phyloP scores from a whole-genome alignment of 495 filamentous ascomycete species.

The Aspergillus olivimuriae region DNA sequence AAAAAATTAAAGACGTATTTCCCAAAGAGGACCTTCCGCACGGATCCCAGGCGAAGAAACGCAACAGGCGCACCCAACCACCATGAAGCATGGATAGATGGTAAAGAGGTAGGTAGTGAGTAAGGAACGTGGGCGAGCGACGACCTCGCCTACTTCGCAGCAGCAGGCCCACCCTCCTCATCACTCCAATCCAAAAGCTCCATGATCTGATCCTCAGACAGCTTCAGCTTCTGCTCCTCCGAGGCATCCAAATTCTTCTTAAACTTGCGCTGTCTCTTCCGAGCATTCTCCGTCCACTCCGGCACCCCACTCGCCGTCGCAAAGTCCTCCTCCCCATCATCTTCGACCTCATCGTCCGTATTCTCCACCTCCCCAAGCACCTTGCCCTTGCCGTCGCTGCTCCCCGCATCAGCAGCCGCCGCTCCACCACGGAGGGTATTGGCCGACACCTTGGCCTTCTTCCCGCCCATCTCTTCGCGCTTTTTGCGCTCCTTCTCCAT shows the following conservation, averaged over 20 bases:
- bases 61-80: too few relatives aligned
- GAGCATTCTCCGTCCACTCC: constrained; percentile 47
- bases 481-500: constrained; percentile 41
- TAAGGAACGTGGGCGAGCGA: background rate
- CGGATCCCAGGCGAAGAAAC: too few relatives aligned
- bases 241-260: constrained; percentile 42
- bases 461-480: constrained; percentile 32
- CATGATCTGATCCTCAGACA: constrained; percentile 52
- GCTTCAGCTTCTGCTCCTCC: constrained; percentile 38
- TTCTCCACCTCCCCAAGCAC: constrained; percentile 37
- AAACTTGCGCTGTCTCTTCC: constrained; percentile 58
- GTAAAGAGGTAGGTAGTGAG: background rate
- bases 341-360: constrained; percentile 51
- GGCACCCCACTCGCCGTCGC: constrained; percentile 40
- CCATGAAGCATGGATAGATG: too few relatives aligned
- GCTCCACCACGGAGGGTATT: constrained; percentile 53
- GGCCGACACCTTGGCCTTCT: constrained; percentile 56
- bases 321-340: constrained; percentile 48
- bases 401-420: constrained; percentile 20
- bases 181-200: constrained; percentile 60
- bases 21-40: too few relatives aligned
- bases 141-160: constrained; percentile 12
- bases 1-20: background rate
- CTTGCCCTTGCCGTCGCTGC: constrained; percentile 29
- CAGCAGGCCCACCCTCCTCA: constrained; percentile 17